Conservation (phyloP, 805 yeast species). For the Kazachstania kunashirensis region DNA sequence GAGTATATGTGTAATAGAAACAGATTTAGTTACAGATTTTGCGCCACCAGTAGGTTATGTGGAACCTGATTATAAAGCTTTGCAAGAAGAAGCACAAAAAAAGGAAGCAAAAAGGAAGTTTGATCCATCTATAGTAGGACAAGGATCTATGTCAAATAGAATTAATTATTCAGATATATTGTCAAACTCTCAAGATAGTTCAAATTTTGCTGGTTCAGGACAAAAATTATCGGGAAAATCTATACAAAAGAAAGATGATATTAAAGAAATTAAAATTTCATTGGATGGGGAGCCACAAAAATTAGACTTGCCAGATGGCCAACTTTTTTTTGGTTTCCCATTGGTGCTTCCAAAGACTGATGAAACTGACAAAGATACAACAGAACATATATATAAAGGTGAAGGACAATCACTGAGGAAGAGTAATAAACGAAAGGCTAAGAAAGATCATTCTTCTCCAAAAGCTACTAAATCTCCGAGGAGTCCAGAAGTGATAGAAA, state of each 20-base stretch:
- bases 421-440: constrained; percentile 59
- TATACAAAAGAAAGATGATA: constrained; percentile 3
- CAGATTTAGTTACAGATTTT: constrained; percentile 93
- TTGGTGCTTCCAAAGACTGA: constrained; percentile 38
- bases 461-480: constrained; percentile 47
- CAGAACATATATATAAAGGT: constrained; percentile 39
- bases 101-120: constrained; percentile 24
- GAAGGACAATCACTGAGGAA: constrained; percentile 70
- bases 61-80: constrained; percentile 61
- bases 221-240: constrained; percentile 58
- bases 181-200: constrained; percentile 29
- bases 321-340: constrained; percentile 90
- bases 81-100: constrained; percentile 25
- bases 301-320: constrained; percentile 68
- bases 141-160: constrained; percentile 67
- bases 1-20: constrained; percentile 90
- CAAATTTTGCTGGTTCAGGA: constrained; percentile 51
- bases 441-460: constrained; percentile 40
- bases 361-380: constrained; percentile 14
- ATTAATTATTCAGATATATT: constrained; percentile 51
- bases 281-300: constrained; percentile 62
- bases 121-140: constrained; percentile 30
- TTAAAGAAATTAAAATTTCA: constrained; percentile 36
- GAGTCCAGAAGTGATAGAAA: constrained; percentile 73
- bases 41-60: constrained; percentile 99